Base-by-base conservation (phyloP, 192 early-diverging fungal species). In the Coemansia sp. region DNA sequence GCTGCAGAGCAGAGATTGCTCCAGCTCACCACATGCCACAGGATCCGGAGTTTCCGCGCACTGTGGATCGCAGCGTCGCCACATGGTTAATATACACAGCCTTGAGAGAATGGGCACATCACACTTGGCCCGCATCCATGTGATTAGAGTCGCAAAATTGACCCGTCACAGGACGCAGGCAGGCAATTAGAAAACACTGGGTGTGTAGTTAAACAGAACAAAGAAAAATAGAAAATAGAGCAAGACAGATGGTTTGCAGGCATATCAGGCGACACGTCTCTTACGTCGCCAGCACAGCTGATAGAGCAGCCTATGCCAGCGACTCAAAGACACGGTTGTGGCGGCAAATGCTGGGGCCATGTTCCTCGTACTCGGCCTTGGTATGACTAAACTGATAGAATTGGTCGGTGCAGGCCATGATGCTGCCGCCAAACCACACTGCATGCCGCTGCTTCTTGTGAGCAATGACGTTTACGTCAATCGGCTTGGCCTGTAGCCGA, bases 391-490 rank as follows among this genome's bases (percentile, higher is more conserved):
- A 94, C 55, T 83, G 85, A 72, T 91, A 85, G 82, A 98, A 98
- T 71, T 96, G 93, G 47, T 69, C 73, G 16, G 93, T 96, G 66
- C 88, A 90, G 26, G 93, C 94, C 73, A 98, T 83, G 65, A 97
- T 84, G 80, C 92, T 95, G 61, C 94, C 97, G 65, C 97, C 97
- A 74, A 92, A 97, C 97, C 97, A 98, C 19, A 98, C 97, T n/a
- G 97, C 97, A 68, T 98, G 92, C 49, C 97, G 87, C 77, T 98
- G 97, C 80, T 93, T 94, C 87, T 95, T 95, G 88, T 99, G 95
- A n/a, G 89, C 88, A 31, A 99, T 85, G 41, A 99, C 97, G 67
- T 94, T 97, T 50, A 99, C 97, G 27, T 97, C 95, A 70, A 99
- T 93, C 27, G 88, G 87, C 49, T 85, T 90, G 16, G 91, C 86